Base-by-base conservation (phyloP, 2,329 filamentous ascomycete genomes). In the Monosporascus sp. region DNA sequence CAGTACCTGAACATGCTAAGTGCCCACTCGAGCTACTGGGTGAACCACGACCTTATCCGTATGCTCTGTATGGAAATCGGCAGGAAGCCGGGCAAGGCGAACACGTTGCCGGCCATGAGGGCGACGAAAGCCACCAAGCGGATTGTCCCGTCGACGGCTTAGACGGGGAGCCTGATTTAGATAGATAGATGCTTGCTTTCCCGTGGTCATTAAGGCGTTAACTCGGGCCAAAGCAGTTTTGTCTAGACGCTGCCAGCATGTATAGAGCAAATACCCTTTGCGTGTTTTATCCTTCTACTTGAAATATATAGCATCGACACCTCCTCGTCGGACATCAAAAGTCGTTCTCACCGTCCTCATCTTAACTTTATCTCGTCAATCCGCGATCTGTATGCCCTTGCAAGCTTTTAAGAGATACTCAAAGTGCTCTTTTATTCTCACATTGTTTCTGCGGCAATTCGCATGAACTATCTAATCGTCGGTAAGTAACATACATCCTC, bases 1-100 rank as follows among this genome's bases (percentile, higher is more conserved):
- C 92, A 97, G 71, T 99, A 99, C 68, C 72, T 97, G 37, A 97
- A 96, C 61, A 99, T 99, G 94, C 74, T 99, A 51, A 89, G 91
- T 53, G 94, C 94, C 8, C 94, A 99, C 70, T 91, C 89, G 52
- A 93, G 89, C 67, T 99, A 99, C 70, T 99, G 94, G 94, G 80
- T 84, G 2, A 85, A 88, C 63, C 82, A 78, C 28, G 94, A 97
- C 67, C 92, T 99, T 68, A 86, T 96, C n/a, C 78, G 92, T 45
- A 86, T 97, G 76, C 72, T 97, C 49, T 95, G 95, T 44, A 78
- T 93, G 35, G 94, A 99, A 72, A 85, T 95, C 61, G 92, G 92
- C 3, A 78, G 93, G 58, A 78, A 78, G 60, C 80, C 84, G 5
- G 92, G 93, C 0, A 84, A 81, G 60, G 76, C 80, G 3, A 70